Conservation (phyloP, 208 protist species). For the Crithidia bombi region DNA sequence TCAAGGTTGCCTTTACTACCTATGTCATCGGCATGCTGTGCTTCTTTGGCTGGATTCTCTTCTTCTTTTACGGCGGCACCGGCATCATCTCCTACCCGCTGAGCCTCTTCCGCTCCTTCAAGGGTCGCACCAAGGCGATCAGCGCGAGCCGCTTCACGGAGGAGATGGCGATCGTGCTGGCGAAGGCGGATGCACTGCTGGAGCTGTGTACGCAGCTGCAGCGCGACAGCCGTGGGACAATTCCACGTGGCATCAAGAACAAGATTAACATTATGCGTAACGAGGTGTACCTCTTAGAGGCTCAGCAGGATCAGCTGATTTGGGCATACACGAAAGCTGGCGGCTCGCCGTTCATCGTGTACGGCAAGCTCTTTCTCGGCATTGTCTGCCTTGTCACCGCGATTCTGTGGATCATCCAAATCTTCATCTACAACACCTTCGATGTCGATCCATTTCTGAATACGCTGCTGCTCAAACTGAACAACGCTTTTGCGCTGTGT, state of each 20-base stretch:
- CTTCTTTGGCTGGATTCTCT: constrained; percentile 88
- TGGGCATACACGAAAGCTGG: constrained; percentile 81
- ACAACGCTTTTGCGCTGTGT: constrained; percentile 87
- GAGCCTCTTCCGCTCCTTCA: constrained; percentile 48
- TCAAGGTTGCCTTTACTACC: constrained; percentile 72
- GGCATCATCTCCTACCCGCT: constrained; percentile 92
- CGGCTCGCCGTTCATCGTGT: constrained; percentile 67
- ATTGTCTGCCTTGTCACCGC: constrained; percentile 68
- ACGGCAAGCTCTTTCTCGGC: constrained; percentile 50
- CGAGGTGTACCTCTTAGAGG: constrained; percentile 89
- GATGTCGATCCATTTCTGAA: constrained; percentile 61
- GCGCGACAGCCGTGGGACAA: constrained; percentile 36
- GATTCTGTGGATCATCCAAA: constrained; percentile 89
- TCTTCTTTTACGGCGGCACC: constrained; percentile 93
- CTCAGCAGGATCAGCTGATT: constrained; percentile 79
- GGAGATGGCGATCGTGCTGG: constrained; percentile 81
- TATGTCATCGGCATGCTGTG: constrained; percentile 84
- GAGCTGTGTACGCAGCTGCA: constrained; percentile 61
- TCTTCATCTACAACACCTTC: constrained; percentile 90
- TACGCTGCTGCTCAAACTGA: constrained; percentile 77
- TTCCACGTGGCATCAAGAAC: constrained; percentile 49
- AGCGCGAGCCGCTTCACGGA: constrained; percentile 54
- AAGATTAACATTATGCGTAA: constrained; percentile 81
- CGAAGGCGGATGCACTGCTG: constrained; percentile 80
- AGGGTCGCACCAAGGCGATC: constrained; percentile 63